These are phyloP conservation scores for Laetiporus sulphureus DNA, from an alignment of 1,284 basidiomycete genomes.

Conservation along the genomic window DNA sequence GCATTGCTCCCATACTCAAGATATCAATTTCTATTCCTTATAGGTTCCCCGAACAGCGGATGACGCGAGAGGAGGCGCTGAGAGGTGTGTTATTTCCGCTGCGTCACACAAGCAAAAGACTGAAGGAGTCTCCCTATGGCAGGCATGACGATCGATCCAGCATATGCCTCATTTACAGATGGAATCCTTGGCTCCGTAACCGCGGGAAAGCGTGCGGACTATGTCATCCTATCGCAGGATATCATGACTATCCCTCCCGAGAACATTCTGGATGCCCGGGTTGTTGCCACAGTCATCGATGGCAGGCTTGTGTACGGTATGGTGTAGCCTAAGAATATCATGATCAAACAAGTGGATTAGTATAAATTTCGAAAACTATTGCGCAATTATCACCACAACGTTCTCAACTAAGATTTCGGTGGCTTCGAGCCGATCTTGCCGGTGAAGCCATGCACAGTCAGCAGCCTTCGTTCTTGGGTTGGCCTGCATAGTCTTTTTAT, in stretches of 20 bases:
- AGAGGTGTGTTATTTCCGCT: conserved; percentile 36
- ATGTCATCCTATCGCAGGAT: conserved; percentile 75
- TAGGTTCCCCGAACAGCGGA: conserved; percentile 77
- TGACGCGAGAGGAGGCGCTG: conserved; percentile 69
- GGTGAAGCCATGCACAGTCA: too few relatives aligned
- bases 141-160: conserved; percentile 75
- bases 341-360: too few relatives aligned
- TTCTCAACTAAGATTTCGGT: too few relatives aligned
- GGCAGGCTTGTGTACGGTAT: conserved; percentile 62
- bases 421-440: too few relatives aligned
- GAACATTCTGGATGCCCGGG: conserved; percentile 64
- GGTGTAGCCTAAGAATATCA: too few relatives aligned
- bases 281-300: conserved; percentile 75
- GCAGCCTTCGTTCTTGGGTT: too few relatives aligned
- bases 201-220: conserved; percentile 79
- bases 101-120: neutral
- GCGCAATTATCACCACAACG: too few relatives aligned
- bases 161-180: conserved; percentile 84
- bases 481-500: too few relatives aligned
- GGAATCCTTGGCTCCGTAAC: conserved; percentile 63
- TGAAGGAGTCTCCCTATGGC: conserved; percentile 2
- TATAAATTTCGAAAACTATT: too few relatives aligned
- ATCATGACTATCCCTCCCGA: conserved; percentile 63
- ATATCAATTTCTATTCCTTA: neutral
- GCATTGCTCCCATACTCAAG: conserved; percentile 1